Evolutionary conservation across 805 yeast genomes (phyloP).

Genomic region (Lachancea kluyveri): DNA sequence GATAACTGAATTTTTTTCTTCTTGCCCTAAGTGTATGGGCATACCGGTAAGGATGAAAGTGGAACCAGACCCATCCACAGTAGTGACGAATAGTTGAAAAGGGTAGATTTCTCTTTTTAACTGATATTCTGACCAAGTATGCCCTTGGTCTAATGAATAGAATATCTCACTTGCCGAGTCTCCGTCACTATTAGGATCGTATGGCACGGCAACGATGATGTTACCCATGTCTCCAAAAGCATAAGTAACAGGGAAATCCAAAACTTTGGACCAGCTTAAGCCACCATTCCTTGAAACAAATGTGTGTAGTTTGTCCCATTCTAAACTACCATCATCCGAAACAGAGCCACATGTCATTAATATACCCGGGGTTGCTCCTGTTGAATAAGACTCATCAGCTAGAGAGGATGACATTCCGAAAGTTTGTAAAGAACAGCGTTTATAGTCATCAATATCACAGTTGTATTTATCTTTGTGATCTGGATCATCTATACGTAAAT

Average conservation of each 20-base stretch:
- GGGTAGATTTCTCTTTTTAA: constrained; percentile 42
- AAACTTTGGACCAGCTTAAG: constrained; percentile 53
- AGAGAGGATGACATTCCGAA: constrained; percentile 35
- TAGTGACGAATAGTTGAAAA: constrained; percentile 38
- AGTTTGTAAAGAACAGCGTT: constrained; percentile 45
- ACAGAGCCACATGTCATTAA: constrained; percentile 20
- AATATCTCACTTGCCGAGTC: constrained; percentile 33
- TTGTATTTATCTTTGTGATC: constrained; percentile 32
- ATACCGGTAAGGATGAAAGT: constrained; percentile 49
- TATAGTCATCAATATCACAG: constrained; percentile 29
- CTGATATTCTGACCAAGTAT: constrained; percentile 49
- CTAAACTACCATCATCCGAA: constrained; percentile 9
- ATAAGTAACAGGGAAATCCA: constrained; percentile 46
- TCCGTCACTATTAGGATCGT: constrained; percentile 29
- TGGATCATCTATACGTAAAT: constrained; percentile 41
- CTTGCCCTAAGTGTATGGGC: constrained; percentile 13
- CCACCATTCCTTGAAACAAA: constrained; percentile 77
- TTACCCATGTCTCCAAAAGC: constrained; percentile 78
- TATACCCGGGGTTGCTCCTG: constrained; percentile 47
- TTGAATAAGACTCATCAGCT: neutral
- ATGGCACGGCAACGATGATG: constrained; percentile 56
- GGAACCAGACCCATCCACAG: constrained; percentile 65
- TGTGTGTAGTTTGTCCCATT: constrained; percentile 32
- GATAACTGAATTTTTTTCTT: constrained; percentile 4
- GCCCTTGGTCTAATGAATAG: constrained; percentile 71